Evolutionary conservation across 2,329 filamentous ascomycete genomes (phyloP).

Genomic region (Ophiostoma novo-ulmi): DNA sequence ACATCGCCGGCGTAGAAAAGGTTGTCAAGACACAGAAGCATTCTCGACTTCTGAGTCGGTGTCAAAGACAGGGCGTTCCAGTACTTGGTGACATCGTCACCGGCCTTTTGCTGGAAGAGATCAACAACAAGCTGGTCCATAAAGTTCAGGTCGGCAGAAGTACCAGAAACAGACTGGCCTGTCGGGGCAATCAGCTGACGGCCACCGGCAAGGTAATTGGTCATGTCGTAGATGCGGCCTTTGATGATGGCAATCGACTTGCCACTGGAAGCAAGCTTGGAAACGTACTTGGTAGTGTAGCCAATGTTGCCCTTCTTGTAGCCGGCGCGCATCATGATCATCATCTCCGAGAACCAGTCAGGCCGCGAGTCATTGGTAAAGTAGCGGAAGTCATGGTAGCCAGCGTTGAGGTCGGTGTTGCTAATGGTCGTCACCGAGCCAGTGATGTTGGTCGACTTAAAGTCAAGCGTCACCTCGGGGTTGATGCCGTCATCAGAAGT

Average conservation of each 20-base stretch:
- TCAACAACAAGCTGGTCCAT: slow-evolving; percentile 70
- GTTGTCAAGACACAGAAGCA: slow-evolving; percentile 83
- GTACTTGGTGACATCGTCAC: slow-evolving; percentile 74
- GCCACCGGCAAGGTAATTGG: slow-evolving; percentile 72
- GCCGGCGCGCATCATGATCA: slow-evolving; percentile 67
- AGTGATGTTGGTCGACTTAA: slow-evolving; percentile 69
- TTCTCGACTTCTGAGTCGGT: slow-evolving; percentile 53
- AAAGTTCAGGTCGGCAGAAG: slow-evolving; percentile 58
- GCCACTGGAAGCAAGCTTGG: slow-evolving; percentile 60
- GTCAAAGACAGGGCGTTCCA: slow-evolving; percentile 66
- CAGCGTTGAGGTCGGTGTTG: slow-evolving; percentile 63
- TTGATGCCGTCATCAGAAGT: slow-evolving; percentile 58
- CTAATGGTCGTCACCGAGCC: slow-evolving; percentile 62
- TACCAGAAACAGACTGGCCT: slow-evolving; percentile 45
- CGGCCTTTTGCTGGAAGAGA: slow-evolving; percentile 71
- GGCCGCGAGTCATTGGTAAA: slow-evolving; percentile 75
- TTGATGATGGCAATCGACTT: slow-evolving; percentile 74
- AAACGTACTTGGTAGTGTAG: slow-evolving; percentile 72
- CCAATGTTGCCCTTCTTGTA: slow-evolving; percentile 86
- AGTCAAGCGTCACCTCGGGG: slow-evolving; percentile 75
- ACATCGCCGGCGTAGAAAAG: slow-evolving; percentile 90
- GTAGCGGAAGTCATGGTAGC: slow-evolving; percentile 89
- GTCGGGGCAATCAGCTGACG: slow-evolving; percentile 55
- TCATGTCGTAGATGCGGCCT: slow-evolving; percentile 80
- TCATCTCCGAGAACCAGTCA: slow-evolving; percentile 90